Evolutionary conservation across 2,329 filamentous ascomycete genomes (phyloP).

Genomic region (Diaporthe ilicicola): DNA sequence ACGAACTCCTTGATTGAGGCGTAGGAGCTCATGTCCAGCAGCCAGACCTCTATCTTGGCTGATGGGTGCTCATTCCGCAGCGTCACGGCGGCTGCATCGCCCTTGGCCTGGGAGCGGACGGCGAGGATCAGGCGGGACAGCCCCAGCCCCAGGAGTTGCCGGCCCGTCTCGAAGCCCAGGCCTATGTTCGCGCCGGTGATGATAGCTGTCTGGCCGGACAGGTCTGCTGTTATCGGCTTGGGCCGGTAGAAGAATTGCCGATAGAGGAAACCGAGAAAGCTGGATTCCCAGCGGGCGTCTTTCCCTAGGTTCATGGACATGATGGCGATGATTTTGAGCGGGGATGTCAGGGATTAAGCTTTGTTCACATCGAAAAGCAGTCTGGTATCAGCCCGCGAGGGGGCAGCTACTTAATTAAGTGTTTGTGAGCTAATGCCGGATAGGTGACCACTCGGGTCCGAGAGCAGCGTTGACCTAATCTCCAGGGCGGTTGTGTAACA

Average conservation of each 20-base stretch:
- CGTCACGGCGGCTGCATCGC: conserved; percentile 23
- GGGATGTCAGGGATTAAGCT: not conserved
- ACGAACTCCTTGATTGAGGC: conserved; percentile 1
- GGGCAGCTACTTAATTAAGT: not conserved
- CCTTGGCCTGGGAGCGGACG: conserved; percentile 31
- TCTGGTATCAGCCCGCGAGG: too few relatives aligned
- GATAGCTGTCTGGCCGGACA: conserved; percentile 20
- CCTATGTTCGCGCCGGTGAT: conserved; percentile 27
- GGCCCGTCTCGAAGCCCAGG: conserved; percentile 32
- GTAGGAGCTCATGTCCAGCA: conserved; percentile 22
- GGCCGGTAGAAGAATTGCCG: conserved; percentile 8
- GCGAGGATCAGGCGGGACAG: conserved; percentile 33
- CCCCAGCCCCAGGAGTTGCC: conserved; percentile 33
- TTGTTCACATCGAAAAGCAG: not conserved
- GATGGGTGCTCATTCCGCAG: conserved; percentile 26
- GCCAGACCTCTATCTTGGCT: conserved; percentile 22
- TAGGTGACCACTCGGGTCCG: not conserved
- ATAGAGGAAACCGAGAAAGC: not conserved
- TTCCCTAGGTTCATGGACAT: conserved; percentile 5
- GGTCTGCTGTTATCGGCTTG: conserved; percentile 12
- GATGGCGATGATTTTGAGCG: not conserved
- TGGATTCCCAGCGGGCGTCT: conserved; percentile 10
- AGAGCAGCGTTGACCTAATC: too few relatives aligned
- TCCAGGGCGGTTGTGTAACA: too few relatives aligned
- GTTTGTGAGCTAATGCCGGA: not conserved